phyloP scores from a whole-genome alignment of 768 basidiomycete species.

The Sporobolomyces roseus region DNA sequence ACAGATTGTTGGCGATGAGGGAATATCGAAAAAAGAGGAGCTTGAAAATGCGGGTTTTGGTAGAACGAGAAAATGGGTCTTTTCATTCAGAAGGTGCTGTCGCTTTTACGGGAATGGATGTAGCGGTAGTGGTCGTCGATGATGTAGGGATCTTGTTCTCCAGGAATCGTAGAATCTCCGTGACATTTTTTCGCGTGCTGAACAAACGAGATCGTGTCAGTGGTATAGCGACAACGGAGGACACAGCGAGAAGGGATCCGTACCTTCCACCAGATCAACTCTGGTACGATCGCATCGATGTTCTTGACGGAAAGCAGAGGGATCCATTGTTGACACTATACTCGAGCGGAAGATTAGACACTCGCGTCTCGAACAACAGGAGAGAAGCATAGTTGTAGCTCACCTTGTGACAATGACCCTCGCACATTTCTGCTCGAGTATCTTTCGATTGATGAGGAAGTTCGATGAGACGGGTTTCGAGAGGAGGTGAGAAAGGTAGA shows the following conservation, averaged over 20 bases:
- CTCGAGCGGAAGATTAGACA: not conserved
- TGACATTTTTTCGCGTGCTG: conserved; percentile 76
- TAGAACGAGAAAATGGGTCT: not conserved
- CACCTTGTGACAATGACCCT: conserved; percentile 68
- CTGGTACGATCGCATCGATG: conserved; percentile 63
- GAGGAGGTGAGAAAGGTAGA: conserved; percentile 72
- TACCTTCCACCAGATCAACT: conserved; percentile 64
- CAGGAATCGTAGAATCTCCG: conserved; percentile 57
- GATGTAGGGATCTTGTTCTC: conserved; percentile 60
- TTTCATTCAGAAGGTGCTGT: not conserved
- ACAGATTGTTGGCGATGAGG: not conserved
- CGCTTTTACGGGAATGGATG: conserved; percentile 23
- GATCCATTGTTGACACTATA: conserved; percentile 65
- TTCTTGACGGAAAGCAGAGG: conserved; percentile 69
- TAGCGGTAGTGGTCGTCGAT: conserved; percentile 54
- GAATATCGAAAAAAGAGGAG: not conserved
- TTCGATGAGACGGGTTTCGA: conserved; percentile 57
- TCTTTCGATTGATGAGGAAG: conserved; percentile 56
- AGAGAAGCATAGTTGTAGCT: not conserved
- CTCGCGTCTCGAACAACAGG: not conserved
- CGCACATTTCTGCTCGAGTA: conserved; percentile 59
- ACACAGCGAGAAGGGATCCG: not conserved
- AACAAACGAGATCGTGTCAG: conserved; percentile 58
- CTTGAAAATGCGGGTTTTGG: not conserved
- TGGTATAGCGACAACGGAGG: not conserved